Evolutionary conservation across 768 basidiomycete species (phyloP), one percentile per base, ranked within the genome.

Genomic region (Auriscalpium vulgare): DNA sequence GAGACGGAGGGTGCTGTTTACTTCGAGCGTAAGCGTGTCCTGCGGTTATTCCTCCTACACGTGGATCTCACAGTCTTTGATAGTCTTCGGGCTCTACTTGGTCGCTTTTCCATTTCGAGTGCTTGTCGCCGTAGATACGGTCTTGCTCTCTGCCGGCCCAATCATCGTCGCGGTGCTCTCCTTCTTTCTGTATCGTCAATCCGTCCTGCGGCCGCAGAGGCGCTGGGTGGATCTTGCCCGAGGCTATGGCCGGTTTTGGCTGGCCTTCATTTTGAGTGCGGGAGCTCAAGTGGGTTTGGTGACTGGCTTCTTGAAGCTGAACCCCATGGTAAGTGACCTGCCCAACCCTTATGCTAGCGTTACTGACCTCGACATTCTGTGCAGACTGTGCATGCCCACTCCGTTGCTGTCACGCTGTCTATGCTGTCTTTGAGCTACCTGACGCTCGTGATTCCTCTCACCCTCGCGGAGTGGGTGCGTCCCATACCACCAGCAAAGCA

Each of bases 131-230:
- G 70, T 74, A 65, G 84, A 91, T 63, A 72, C 88, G 21, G 68
- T 82, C 8, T 64, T 84, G 16, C 75, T 91, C 17, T 69, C 81
- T n/a, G 68, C 78, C n/a, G 85, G 85, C 0, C 88, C 88, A 0
- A 66, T 85, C 48, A 46, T 80, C 3, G 67, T 86, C 8, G 63
- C 78, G 1, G 70, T 66, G 43, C 72, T 69, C 55, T 65, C 71
- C 1, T 62, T 70, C 5, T 55, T 71, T 46, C 54, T 65, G 16
- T 61, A 59, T 16, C 61, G 52, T 14, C 60, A 65, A 34, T 59
- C 54, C 36, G 11, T 23, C 37, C 19, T 43, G 16, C 53, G 44
- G 43, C 48, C 54, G 53, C 56, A 35, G 38, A 50, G 48, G 21
- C 19, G 55, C 59, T 56, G 36, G 35, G 56, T 13, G 37, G 62